These are phyloP conservation scores for Perkinsus chesapeaki DNA, from an alignment of 169 alveolate genomes.

Conservation along the genomic window DNA sequence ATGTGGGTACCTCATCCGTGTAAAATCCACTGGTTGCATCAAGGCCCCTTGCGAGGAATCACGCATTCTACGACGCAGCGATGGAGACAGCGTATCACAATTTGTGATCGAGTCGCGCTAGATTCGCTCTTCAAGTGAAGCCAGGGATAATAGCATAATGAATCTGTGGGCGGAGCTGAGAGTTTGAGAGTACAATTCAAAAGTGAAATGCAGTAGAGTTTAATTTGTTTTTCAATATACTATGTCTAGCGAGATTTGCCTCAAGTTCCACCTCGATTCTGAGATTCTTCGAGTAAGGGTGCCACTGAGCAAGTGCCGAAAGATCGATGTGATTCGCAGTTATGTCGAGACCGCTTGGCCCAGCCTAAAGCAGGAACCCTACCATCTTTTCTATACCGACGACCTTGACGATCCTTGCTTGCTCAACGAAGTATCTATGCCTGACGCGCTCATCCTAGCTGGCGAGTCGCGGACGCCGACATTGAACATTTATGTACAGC, in stretches of 20 bases:
- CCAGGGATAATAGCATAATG: too few relatives aligned
- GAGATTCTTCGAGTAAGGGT: background rate
- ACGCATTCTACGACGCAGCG: too few relatives aligned
- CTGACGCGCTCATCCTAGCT: background rate
- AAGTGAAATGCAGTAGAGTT: too few relatives aligned
- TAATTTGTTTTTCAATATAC: background rate
- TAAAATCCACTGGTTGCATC: too few relatives aligned
- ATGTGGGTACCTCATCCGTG: too few relatives aligned
- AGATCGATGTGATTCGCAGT: background rate
- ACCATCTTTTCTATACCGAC: background rate
- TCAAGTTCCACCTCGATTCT: background rate
- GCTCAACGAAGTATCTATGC: background rate
- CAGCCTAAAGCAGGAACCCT: background rate
- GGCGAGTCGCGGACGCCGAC: background rate
- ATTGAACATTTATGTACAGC: background rate
- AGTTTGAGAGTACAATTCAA: background rate
- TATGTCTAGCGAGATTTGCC: background rate
- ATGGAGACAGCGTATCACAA: too few relatives aligned
- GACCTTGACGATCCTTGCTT: background rate
- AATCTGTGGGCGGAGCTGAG: background rate
- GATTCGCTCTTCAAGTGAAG: too few relatives aligned
- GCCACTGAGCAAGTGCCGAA: background rate
- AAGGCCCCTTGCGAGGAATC: too few relatives aligned
- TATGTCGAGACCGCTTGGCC: background rate
- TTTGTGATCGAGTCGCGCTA: too few relatives aligned